Evolutionary conservation across 768 basidiomycete genomes (phyloP).

Genomic region (Mycena epipterygia): DNA sequence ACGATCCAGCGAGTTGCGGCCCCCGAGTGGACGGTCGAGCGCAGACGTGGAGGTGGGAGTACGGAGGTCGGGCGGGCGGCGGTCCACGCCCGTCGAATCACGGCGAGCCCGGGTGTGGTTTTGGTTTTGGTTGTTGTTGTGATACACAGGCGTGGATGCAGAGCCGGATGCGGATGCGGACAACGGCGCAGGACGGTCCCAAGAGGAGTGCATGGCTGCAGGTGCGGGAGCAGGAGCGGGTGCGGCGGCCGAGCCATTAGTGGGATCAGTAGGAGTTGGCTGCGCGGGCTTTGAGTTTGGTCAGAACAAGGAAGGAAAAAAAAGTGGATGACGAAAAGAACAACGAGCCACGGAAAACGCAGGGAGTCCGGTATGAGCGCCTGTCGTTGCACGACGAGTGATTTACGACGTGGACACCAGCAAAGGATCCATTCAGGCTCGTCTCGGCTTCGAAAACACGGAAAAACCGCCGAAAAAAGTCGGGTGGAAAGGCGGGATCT

Average conservation of each 20-base stretch:
- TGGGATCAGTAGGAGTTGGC: not conserved
- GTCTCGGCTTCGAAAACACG: no score
- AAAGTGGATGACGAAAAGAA: not conserved
- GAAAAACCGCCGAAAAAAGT: not conserved
- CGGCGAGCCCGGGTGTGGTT: conserved; percentile 20
- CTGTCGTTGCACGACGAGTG: no score
- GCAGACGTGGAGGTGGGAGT: conserved; percentile 15
- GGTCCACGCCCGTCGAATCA: conserved; percentile 33
- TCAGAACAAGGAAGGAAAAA: not conserved
- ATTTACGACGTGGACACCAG: no score
- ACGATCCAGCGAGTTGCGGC: not conserved
- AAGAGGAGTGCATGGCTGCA: conserved; percentile 22
- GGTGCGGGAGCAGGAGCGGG: not conserved
- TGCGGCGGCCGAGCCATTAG: conserved; percentile 2
- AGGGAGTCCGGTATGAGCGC: no score
- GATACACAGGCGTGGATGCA: not conserved
- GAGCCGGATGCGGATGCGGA: conserved; percentile 4
- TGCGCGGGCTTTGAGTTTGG: conserved; percentile 10
- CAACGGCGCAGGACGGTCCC: conserved; percentile 28
- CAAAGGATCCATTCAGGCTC: no score
- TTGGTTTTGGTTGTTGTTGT: conserved; percentile 17
- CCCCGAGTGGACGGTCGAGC: conserved; percentile 3
- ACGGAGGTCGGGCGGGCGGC: conserved; percentile 35
- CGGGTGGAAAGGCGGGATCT: not conserved
- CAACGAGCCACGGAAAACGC: no score